Percentiles rank a stretch among this genome's conserved stretches.
Conservation (phyloP, 2,329 filamentous ascomycete species). For the Rhynchosporium secalis region DNA sequence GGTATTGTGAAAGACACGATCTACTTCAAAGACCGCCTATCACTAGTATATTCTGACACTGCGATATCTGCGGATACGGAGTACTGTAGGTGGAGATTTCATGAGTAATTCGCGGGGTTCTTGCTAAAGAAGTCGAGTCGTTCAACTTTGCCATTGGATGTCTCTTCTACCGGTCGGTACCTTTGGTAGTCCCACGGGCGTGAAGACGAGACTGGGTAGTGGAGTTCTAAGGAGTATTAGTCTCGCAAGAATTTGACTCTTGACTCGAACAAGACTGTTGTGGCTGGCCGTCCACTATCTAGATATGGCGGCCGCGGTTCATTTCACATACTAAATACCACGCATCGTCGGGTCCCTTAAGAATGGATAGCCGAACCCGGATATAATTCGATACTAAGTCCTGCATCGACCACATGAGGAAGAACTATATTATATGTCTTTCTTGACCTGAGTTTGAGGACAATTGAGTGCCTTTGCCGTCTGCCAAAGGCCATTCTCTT, state of each 20-base stretch:
- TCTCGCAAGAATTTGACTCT: not conserved
- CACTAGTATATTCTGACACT: too few species aligned
- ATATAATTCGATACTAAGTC: too few species aligned
- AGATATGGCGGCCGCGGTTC: constrained; percentile 3
- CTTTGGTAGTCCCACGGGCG: too few species aligned
- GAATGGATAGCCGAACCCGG: too few species aligned
- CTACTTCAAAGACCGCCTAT: too few species aligned
- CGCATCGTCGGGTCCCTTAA: too few species aligned
- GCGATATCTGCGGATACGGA: too few species aligned
- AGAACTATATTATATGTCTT: not conserved
- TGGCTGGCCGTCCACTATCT: constrained; percentile 5
- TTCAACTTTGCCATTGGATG: not conserved
- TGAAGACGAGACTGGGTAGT: too few species aligned
- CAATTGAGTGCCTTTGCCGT: too few species aligned
- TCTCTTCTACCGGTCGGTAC: too few species aligned
- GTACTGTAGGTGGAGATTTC: not conserved
- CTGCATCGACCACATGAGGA: too few species aligned
- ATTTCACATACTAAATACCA: not conserved
- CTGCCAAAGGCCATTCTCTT: not conserved
- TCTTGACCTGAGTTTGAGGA: not conserved
- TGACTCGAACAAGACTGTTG: constrained; percentile 8
- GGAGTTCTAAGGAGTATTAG: not conserved
- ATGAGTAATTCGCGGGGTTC: not conserved
- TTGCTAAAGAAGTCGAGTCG: constrained; percentile 1
- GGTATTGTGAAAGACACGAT: too few species aligned